Evolutionary conservation across 2,329 filamentous ascomycete species (phyloP), one percentile per base, ranked within the genome.

Genomic region (Paracamarosporium sp.): DNA sequence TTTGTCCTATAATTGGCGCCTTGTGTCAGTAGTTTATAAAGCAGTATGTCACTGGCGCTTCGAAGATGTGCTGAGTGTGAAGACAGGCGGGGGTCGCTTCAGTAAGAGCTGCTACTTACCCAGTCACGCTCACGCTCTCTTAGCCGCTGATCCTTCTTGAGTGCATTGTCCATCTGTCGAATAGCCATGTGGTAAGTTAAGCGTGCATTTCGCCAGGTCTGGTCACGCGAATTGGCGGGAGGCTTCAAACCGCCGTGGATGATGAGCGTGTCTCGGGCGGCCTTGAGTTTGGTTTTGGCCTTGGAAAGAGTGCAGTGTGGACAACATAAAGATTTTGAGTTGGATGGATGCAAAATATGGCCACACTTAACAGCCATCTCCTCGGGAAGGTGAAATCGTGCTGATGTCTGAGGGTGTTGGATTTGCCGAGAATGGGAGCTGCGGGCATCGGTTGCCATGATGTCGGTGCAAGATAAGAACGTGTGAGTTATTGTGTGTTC

Each of bases 261-360:
- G 17, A 59, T 27, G 9, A 72, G 35, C 20, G 28, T 47, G 24
- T 58, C 53, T 12, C 59, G 52, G 28, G 60, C 60, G n/a, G 33
- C 51, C 15, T 68, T 56, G 6, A 65, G 46, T 20, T 57, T 66
- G n/a, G 38, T 47, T 48, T 59, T 63, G 8, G 63, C 64, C n/a
- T 45, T 36, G 1, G 55, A 55, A 2, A 55, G 25, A n/a, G 54
- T 53, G 44, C 68, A 72, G 20, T 22, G 33, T 17, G 66, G 59
- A 43, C 69, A 74, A 52, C 44, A 50, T 1, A 62, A 66, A 0
- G 61, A 68, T 36, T 60, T 67, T n/a, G 66, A 33, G 15, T 53
- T 60, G 8, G 64, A 68, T 15, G 61, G 62, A 38, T 73, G 69
- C 15, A 72, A 47, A 8, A 24, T 25, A 56, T 73, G 71, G 8